Evolutionary conservation across 148 eudicot species (phyloP).

Genomic region (Rhododendron kiyosumense): DNA sequence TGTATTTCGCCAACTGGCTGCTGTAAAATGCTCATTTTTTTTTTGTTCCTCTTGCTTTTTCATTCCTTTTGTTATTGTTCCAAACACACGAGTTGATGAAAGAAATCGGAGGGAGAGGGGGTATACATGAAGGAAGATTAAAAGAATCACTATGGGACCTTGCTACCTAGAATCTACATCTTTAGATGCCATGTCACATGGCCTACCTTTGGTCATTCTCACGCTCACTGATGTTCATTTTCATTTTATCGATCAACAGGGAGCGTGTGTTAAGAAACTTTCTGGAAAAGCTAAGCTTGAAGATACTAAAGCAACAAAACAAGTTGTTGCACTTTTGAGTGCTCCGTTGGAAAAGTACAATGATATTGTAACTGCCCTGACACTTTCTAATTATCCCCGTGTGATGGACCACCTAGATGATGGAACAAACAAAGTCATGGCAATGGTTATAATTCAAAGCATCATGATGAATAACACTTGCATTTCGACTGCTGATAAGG

Average conservation of each 20-base stretch:
- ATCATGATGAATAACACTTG: constrained; percentile 72
- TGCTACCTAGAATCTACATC: neutral
- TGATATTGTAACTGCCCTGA: constrained; percentile 87
- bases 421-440: constrained; percentile 94
- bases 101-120: neutral
- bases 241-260: constrained; percentile 39
- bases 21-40: neutral
- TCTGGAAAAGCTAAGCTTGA: constrained; percentile 82
- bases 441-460: constrained; percentile 93
- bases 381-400: constrained; percentile 95
- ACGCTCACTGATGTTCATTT: neutral
- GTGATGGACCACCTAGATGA: constrained; percentile 95
- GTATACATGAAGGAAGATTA: neutral
- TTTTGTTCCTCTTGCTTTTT: neutral
- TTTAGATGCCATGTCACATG: constrained; percentile 2
- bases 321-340: constrained; percentile 94
- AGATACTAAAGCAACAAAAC: constrained; percentile 91
- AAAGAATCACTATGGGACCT: neutral
- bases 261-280: constrained; percentile 86
- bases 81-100: neutral
- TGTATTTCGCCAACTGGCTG: neutral
- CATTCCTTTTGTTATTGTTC: constrained; percentile 6
- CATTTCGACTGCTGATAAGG: constrained; percentile 92
- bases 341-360: constrained; percentile 96
- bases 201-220: neutral